These are phyloP conservation scores for Fusarium kyushuense DNA, from an alignment of 2,329 filamentous ascomycete genomes.

Conservation along the genomic window DNA sequence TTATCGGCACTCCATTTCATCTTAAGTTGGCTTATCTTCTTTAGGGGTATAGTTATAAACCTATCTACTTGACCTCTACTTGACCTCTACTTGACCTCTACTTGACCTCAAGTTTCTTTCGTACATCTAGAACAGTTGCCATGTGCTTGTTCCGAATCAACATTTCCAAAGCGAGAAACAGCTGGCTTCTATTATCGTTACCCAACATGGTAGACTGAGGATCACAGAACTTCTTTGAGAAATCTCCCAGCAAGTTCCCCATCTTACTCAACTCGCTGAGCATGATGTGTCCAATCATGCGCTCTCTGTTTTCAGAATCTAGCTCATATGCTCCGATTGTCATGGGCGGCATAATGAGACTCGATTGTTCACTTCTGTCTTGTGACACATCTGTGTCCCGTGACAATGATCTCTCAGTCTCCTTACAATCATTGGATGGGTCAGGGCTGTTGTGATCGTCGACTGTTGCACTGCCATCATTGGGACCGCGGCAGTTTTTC, in stretches of 20 bases:
- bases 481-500: background rate
- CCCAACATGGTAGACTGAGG: background rate
- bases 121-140: background rate
- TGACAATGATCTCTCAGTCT: background rate
- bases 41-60: background rate
- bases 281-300: constrained; percentile 11
- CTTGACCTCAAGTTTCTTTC: constrained; percentile 1
- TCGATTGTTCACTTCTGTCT: background rate
- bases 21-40: background rate
- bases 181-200: constrained; percentile 2
- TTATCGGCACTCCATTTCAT: background rate
- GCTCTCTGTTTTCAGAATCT: constrained; percentile 10
- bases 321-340: constrained; percentile 13
- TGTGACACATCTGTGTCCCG: background rate
- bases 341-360: constrained; percentile 9
- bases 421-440: background rate
- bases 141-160: constrained; percentile 12
- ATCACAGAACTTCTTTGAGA: constrained; percentile 15
- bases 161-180: constrained; percentile 13
- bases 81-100: no score
- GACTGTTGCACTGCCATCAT: background rate
- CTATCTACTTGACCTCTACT: constrained; percentile 1
- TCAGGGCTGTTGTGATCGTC: background rate
- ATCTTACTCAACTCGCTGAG: constrained; percentile 13
- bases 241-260: background rate